A percentile compares a stretch with the other conserved stretches of the same genome.
These are phyloP conservation scores for Jaapia argillacea DNA, from an alignment of 768 basidiomycete species.

Conservation along the genomic window DNA sequence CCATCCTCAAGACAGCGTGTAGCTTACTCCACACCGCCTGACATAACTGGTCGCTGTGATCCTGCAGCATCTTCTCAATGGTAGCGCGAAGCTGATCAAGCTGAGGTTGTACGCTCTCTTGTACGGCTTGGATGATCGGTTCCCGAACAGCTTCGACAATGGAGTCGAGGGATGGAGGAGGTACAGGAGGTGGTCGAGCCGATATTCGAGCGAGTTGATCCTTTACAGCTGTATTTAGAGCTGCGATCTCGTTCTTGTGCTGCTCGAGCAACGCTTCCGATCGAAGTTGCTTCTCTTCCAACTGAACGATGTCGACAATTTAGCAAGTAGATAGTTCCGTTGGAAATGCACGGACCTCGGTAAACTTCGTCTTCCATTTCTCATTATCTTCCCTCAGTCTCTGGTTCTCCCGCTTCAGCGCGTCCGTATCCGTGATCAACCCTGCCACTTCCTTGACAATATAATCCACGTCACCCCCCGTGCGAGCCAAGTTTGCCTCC, in stretches of 20 bases:
- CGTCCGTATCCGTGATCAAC: not conserved
- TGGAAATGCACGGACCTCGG: conserved; percentile 10
- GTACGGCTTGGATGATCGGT: not conserved
- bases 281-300: conserved; percentile 3
- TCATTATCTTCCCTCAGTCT: conserved; percentile 12
- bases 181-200: conserved; percentile 6
- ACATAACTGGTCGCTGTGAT: not conserved
- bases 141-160: conserved; percentile 8
- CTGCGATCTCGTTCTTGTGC: conserved; percentile 8
- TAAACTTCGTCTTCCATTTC: conserved; percentile 7
- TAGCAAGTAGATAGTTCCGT: not conserved
- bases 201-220: conserved; percentile 7
- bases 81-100: not conserved
- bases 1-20: not conserved
- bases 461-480: conserved; percentile 2
- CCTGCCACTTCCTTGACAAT: conserved; percentile 5
- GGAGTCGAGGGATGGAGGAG: conserved; percentile 5
- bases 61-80: not conserved
- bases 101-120: not conserved
- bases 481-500: conserved; percentile 1
- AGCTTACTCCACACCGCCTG: not conserved
- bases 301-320: not conserved
- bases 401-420: conserved; percentile 2
- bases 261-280: conserved; percentile 1
- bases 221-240: conserved; percentile 12